Base-by-base conservation (phyloP, 192 early-diverging fungal genomes). In the Backusella westeae region DNA sequence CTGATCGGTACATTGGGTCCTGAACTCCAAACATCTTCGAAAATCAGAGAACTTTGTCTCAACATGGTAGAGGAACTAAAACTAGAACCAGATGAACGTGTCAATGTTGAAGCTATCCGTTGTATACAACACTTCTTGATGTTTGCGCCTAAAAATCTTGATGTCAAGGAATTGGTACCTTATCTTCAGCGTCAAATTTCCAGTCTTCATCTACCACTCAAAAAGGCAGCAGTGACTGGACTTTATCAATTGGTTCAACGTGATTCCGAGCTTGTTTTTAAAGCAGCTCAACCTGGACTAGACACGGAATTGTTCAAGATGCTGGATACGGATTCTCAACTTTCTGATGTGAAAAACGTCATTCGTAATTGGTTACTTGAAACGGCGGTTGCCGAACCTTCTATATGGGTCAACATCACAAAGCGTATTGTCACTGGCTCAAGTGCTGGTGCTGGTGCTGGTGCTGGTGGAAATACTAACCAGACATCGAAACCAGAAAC, bases 1-100 rank as follows among this genome's bases (percentile, higher is more conserved):
- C 77, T 98, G 42, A 85, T 98, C 71, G 93, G 94, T 19, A 96
- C 95, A 0, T 78, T 98, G 36, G 98, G 98, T 0, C 98, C 98
- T 0, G 97, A 99, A 78, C 82, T 99, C 46, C 91, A 93, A 66
- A 82, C 86, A 4, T 93, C 91, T 29, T 78, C 86, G 0, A 90
- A 87, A 63, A 83, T 94, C 1, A 87, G 96, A n/a, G 91, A 95
- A 34, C 82, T 96, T 1, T 96, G 95, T 69, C 86, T 94, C 17
- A 89, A 87, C 29, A 79, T 98, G 32, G 86, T 96, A 73, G 89
- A 93, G 53, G 92, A 95, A 74, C 80, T 99, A 66, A 90, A 90
- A 29, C 86, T 91, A 74, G 93, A 96, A 32, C 84, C 88, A 0
- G 91, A 94, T 74, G 87, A 90, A 46, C 88, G 87, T 71, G 93